phyloP scores from a whole-genome alignment of 2,329 filamentous ascomycete species.

The Mariannaea sp. region DNA sequence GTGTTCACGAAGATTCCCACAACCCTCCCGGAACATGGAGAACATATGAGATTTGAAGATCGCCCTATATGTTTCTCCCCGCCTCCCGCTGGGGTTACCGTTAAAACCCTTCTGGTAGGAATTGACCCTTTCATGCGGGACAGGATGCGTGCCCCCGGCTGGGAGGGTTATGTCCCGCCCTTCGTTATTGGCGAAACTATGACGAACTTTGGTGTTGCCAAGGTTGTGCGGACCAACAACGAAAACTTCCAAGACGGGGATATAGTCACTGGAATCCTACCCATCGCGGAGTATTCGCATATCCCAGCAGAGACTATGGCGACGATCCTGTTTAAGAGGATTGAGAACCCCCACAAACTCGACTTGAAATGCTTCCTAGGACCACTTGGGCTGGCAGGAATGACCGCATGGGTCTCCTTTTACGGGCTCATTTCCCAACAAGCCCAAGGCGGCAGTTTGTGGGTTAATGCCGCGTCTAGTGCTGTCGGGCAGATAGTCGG shows the following conservation, averaged over 20 bases:
- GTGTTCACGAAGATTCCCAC: conserved; percentile 2
- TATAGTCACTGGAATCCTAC: neutral
- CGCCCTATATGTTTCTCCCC: neutral
- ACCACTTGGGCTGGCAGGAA: conserved; percentile 59
- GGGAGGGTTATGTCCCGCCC: neutral
- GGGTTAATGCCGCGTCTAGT: conserved; percentile 75
- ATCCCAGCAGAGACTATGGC: neutral
- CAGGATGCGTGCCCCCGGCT: neutral
- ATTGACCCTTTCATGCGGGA: neutral
- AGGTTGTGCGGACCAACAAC: conserved; percentile 1
- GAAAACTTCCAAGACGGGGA: neutral
- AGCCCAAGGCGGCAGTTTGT: conserved; percentile 70
- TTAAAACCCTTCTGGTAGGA: neutral
- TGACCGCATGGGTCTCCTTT: conserved; percentile 69
- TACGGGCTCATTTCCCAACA: conserved; percentile 64
- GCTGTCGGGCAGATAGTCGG: conserved; percentile 82
- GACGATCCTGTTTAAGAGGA: neutral
- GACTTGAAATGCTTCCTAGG: conserved; percentile 63
- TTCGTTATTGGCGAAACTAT: neutral
- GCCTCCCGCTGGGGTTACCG: neutral
- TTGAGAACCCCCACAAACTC: neutral
- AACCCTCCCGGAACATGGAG: neutral
- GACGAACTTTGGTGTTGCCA: conserved; percentile 3
- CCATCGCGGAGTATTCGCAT: neutral
- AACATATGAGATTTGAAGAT: neutral